Base-by-base conservation (phyloP, 1,284 basidiomycete genomes). In the Tausonia pullulans region DNA sequence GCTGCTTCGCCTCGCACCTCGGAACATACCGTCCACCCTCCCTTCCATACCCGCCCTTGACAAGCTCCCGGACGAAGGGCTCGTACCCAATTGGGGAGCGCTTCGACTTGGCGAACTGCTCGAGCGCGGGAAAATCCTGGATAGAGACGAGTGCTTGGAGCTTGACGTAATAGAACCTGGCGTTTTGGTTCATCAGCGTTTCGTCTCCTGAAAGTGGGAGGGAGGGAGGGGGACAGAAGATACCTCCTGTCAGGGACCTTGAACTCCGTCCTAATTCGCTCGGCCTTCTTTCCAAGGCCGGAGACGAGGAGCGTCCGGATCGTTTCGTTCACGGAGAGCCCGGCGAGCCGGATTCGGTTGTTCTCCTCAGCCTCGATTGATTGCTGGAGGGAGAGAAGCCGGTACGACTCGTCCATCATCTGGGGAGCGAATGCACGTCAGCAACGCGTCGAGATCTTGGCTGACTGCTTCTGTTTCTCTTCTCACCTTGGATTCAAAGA, bases 31-130 rank as follows among this genome's bases (percentile, higher is more conserved):
- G 68, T 0, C 83, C 78, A 1, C 90, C 93, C 71, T 94, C 86
- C 67, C 83, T 86, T 4, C 79, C 71, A 71, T 89, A 82, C 0
- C 86, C 87, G 61, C 84, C 83, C 60, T 83, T 79, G 27, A 89
- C 81, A 46, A 91, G 79, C 73, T 90, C 84, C 59, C 83, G 84
- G 16, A 96, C 93, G 74, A 95, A 96, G 0, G 88, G 84, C 73
- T 95, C 91, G 72, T 94, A 98, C 3, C 96, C 95, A 67, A 98
- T 96, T 0, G 96, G 94, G 73, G 88, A 91, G 70, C 90, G 84
- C 74, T 86, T 92, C 55, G 85, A 86, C 70, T 85, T 87, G 0
- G 90, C 83, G 73, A 96, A 94, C 0, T 80, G 72, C 63, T 96
- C 91, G 5, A 97, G 80, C 1, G 81, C 85, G 46, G 90, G 87